These are phyloP conservation scores for Pelargonium cotyledonis DNA, from an alignment of 441 rosid genomes.

Conservation along the genomic window DNA sequence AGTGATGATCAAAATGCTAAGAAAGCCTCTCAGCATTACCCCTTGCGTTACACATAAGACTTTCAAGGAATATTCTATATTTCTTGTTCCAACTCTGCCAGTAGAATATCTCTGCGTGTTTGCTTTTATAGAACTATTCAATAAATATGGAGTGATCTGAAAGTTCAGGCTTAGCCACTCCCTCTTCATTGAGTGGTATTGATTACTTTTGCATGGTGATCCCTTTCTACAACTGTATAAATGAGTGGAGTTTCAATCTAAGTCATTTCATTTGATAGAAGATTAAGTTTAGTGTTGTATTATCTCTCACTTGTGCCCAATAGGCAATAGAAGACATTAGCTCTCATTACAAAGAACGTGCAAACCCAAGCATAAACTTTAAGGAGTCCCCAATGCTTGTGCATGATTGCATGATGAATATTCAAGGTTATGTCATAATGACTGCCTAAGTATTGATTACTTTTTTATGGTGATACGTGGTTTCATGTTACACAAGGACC, in stretches of 20 bases:
- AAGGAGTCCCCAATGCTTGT: not conserved
- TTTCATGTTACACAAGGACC: not conserved
- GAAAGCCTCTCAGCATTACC: not conserved
- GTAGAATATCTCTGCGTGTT: not conserved
- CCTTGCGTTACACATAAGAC: not conserved
- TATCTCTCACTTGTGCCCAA: not conserved
- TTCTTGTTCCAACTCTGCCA: not conserved
- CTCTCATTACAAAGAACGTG: not conserved
- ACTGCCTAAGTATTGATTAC: not conserved
- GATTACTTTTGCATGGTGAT: not conserved
- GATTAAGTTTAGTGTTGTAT: not conserved
- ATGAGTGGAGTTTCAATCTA: not conserved
- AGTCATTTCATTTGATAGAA: not conserved
- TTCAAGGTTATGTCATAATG: not conserved
- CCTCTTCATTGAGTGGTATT: not conserved
- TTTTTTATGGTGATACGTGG: not conserved
- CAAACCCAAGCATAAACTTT: not conserved
- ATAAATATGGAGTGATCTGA: not conserved
- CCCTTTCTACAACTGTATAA: not conserved
- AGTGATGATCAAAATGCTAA: not conserved
- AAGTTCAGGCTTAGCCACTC: not conserved
- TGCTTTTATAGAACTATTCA: not conserved
- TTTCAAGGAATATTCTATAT: not conserved
- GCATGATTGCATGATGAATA: not conserved
- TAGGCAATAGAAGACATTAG: not conserved